These are phyloP conservation scores for Saxophila tyrrhenica DNA, from an alignment of 495 filamentous ascomycete species.

Conservation along the genomic window DNA sequence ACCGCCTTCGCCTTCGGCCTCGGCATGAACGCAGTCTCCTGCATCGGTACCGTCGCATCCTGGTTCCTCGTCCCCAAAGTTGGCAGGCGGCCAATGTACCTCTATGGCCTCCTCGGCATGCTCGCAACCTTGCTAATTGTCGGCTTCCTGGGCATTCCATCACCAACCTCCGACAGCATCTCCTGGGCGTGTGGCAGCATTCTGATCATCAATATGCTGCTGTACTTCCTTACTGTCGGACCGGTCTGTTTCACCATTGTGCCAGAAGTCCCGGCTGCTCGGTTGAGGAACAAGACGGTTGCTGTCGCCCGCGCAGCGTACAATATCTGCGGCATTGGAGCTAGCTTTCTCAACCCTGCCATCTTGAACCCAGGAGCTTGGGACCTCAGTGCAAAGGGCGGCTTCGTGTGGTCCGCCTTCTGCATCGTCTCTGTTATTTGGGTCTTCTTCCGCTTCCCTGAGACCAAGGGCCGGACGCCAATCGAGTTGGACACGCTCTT, in stretches of 20 bases:
- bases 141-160: conserved; percentile 62
- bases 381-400: conserved; percentile 45
- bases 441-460: conserved; percentile 34
- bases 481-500: conserved; percentile 7
- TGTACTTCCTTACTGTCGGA: conserved; percentile 65
- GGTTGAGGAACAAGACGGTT: conserved; percentile 70
- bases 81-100: conserved; percentile 15
- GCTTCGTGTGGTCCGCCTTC: conserved; percentile 14
- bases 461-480: conserved; percentile 27
- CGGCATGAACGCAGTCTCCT: conserved; percentile 9
- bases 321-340: conserved; percentile 58
- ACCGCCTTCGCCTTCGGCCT: conserved; percentile 7
- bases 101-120: conserved; percentile 5
- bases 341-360: conserved; percentile 58
- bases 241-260: conserved; percentile 61
- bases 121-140: conserved; percentile 39
- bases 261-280: conserved; percentile 59
- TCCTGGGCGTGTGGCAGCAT: conserved; percentile 59
- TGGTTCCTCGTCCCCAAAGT: conserved; percentile 11
- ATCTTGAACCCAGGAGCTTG: conserved; percentile 66
- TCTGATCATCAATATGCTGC: conserved; percentile 59
- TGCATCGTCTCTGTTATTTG: conserved; percentile 24
- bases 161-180: conserved; percentile 38
- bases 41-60: conserved; percentile 5
- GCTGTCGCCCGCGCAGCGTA: conserved; percentile 59